Evolutionary conservation across 305 asterid genomes (phyloP).

Genomic region (Solanum aculeatissimum): DNA sequence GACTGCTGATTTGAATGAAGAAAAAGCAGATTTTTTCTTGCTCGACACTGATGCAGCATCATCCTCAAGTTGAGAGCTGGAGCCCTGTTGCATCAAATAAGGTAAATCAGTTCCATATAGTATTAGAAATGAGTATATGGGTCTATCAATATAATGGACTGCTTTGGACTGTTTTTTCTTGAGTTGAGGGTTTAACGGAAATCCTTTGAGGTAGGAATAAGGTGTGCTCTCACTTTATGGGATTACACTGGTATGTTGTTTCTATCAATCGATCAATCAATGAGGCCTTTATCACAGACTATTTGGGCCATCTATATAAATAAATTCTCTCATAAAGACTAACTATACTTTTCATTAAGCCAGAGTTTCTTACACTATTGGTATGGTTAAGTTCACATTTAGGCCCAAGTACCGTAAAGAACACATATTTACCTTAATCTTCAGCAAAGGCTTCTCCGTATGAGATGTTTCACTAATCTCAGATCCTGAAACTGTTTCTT

Average conservation of each 20-base stretch:
- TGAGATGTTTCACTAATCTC: slow-evolving; percentile 39
- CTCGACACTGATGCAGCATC: slow-evolving; percentile 12
- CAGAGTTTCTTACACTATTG: neutral
- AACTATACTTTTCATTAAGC: neutral
- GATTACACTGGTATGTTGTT: neutral
- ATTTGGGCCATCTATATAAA: neutral
- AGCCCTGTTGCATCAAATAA: slow-evolving; percentile 16
- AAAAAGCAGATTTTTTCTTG: slow-evolving; percentile 29
- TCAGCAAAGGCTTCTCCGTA: slow-evolving; percentile 51
- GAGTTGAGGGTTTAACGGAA: neutral
- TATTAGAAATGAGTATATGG: neutral
- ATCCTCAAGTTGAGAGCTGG: neutral
- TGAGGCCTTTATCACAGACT: neutral
- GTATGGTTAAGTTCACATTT: neutral
- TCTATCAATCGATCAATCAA: neutral
- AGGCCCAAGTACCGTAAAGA: neutral
- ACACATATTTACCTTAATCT: slow-evolving; percentile 13
- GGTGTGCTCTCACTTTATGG: neutral
- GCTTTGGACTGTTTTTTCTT: neutral
- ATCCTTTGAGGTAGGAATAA: neutral
- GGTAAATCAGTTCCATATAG: neutral
- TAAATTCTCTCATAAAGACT: neutral
- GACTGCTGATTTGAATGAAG: slow-evolving; percentile 24
- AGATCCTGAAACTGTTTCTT: slow-evolving; percentile 27
- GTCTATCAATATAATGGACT: neutral